Evolutionary conservation across 768 basidiomycete species (phyloP).

Genomic region (Leccinum uliginosum): DNA sequence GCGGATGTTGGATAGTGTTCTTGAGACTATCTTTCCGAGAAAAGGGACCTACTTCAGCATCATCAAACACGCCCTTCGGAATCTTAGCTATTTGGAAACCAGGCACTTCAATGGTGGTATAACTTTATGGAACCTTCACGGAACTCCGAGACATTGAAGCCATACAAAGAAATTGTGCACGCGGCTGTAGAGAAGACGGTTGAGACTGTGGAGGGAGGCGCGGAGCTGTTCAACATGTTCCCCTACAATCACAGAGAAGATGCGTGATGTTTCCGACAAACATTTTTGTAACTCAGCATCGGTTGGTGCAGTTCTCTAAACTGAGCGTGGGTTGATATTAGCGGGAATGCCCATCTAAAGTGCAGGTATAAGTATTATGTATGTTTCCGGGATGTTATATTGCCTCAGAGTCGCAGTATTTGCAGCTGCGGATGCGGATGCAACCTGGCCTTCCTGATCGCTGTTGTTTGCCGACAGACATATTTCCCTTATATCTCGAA

Average conservation of each 20-base stretch:
- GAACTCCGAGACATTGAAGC: conserved; percentile 18
- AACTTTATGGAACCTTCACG: conserved; percentile 8
- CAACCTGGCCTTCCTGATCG: conserved; percentile 5
- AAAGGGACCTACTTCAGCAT: too few relatives aligned
- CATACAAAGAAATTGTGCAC: conserved; percentile 12
- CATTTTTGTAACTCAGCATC: too few relatives aligned
- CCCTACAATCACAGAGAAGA: background rate
- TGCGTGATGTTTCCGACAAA: conserved; percentile 17
- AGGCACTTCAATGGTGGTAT: conserved; percentile 16
- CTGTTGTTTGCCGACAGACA: conserved; percentile 30
- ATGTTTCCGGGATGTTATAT: background rate
- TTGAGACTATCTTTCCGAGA: too few relatives aligned
- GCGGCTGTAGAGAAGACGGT: background rate
- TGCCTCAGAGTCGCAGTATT: conserved; percentile 15
- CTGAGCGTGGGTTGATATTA: too few relatives aligned
- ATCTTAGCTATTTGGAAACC: background rate
- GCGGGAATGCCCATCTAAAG: background rate
- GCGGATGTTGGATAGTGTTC: too few relatives aligned
- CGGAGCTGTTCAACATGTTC: background rate
- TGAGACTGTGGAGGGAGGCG: background rate
- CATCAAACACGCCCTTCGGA: too few relatives aligned
- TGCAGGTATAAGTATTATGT: background rate
- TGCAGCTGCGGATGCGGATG: background rate
- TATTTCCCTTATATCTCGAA: conserved; percentile 65
- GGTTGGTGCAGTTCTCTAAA: too few relatives aligned